phyloP scores from a whole-genome alignment of 805 yeast genomes.

The Candida succiphila region DNA sequence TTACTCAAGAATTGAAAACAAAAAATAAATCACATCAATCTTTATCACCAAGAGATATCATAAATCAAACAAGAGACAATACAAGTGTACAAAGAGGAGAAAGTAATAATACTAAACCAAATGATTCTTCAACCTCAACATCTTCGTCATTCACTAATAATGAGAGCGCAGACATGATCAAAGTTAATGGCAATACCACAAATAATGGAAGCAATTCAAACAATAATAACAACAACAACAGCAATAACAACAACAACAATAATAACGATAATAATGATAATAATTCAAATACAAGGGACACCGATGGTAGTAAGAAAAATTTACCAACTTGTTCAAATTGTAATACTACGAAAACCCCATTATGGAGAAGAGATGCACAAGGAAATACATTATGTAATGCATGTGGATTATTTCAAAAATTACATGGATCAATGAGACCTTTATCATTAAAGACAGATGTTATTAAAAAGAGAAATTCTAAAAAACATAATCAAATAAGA shows the following conservation, averaged over 20 bases:
- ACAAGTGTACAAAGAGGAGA: not conserved
- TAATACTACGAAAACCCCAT: conserved; percentile 48
- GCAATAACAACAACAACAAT: not conserved
- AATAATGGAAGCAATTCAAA: not conserved
- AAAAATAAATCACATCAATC: not conserved
- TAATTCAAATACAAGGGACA: not conserved
- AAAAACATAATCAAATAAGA: conserved; percentile 19
- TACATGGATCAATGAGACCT: conserved; percentile 56
- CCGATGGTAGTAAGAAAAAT: conserved; percentile 5
- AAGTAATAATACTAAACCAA: not conserved
- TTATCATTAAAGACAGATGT: conserved; percentile 46
- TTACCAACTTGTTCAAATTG: conserved; percentile 43
- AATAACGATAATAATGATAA: not conserved
- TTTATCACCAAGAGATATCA: not conserved
- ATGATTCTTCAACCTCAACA: not conserved
- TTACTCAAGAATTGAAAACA: not conserved
- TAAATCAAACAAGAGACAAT: not conserved
- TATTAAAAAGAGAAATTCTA: conserved; percentile 46
- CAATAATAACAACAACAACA: not conserved
- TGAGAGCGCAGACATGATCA: not conserved
- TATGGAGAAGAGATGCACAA: conserved; percentile 50
- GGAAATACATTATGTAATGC: conserved; percentile 59
- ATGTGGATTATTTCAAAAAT: conserved; percentile 49
- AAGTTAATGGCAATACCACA: not conserved
- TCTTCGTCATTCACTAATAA: not conserved